Evolutionary conservation across 2,329 filamentous ascomycete genomes (phyloP).

Genomic region (Cadophora sp.): DNA sequence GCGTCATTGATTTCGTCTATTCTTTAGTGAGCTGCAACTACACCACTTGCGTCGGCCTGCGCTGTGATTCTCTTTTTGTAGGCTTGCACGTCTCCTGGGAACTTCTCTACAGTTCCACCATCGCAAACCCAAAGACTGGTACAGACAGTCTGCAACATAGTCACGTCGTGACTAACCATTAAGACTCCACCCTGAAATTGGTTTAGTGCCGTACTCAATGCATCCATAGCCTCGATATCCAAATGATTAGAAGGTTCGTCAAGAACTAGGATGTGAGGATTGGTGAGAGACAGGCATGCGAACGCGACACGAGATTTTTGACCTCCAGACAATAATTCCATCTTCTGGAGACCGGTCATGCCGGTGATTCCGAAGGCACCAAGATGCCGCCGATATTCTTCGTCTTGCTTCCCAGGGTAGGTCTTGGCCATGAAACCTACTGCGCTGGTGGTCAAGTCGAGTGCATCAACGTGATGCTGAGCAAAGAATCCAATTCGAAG

Average conservation of each 20-base stretch:
- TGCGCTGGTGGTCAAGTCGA: slow-evolving; percentile 87
- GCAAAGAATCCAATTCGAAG: slow-evolving; percentile 96
- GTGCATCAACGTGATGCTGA: slow-evolving; percentile 95
- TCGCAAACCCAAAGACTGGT: slow-evolving; percentile 97
- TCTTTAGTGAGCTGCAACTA: slow-evolving; percentile 54
- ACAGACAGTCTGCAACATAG: slow-evolving; percentile 97
- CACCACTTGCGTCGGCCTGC: slow-evolving; percentile 87
- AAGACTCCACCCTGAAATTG: slow-evolving; percentile 93
- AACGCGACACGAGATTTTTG: slow-evolving; percentile 99
- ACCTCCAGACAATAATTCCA: slow-evolving; percentile 91
- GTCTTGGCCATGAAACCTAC: slow-evolving; percentile 96
- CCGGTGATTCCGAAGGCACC: slow-evolving; percentile 91
- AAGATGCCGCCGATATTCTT: slow-evolving; percentile 94
- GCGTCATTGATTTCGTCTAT: slow-evolving; percentile 8
- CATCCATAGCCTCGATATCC: slow-evolving; percentile 98
- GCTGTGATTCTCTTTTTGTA: slow-evolving; percentile 97
- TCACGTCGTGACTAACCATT: slow-evolving; percentile 99
- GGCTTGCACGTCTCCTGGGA: slow-evolving; percentile 90
- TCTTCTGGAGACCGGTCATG: slow-evolving; percentile 95
- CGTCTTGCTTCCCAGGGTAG: slow-evolving; percentile 90
- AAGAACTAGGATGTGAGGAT: slow-evolving; percentile 96
- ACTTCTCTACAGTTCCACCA: slow-evolving; percentile 91
- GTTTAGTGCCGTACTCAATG: slow-evolving; percentile 81
- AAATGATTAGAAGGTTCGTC: slow-evolving; percentile 99
- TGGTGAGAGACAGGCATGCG: slow-evolving; percentile 90